These are phyloP conservation scores for Fonsecaea monophora DNA, from an alignment of 2,329 filamentous ascomycete genomes.

Conservation along the genomic window DNA sequence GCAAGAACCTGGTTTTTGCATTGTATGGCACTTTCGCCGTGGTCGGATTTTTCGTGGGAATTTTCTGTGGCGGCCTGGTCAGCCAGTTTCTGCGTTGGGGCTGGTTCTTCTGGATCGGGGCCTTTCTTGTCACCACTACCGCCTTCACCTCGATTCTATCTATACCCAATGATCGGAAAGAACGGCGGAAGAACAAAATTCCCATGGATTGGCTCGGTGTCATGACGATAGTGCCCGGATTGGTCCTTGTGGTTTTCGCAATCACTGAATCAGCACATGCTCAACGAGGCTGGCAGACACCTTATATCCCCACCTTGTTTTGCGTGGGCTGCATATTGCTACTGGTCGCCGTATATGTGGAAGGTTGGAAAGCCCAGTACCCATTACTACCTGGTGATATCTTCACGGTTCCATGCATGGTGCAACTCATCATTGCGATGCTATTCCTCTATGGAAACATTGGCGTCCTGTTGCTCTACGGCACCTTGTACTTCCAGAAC, in stretches of 20 bases:
- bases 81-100: slow-evolving; percentile 64
- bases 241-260: slow-evolving; percentile 75
- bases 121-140: slow-evolving; percentile 59
- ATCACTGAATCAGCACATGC: slow-evolving; percentile 76
- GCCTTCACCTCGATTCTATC: slow-evolving; percentile 54
- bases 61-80: slow-evolving; percentile 68
- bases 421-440: slow-evolving; percentile 64
- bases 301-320: slow-evolving; percentile 72
- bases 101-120: slow-evolving; percentile 74
- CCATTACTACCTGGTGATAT: slow-evolving; percentile 74
- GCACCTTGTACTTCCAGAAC: slow-evolving; percentile 71
- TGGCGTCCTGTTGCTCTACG: slow-evolving; percentile 73
- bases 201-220: slow-evolving; percentile 75
- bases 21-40: slow-evolving; percentile 62
- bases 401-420: slow-evolving; percentile 73
- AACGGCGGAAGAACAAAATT: slow-evolving; percentile 49
- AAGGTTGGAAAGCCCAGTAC: slow-evolving; percentile 71
- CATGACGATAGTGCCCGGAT: slow-evolving; percentile 65
- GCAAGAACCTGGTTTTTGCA: slow-evolving; percentile 72
- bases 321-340: slow-evolving; percentile 68
- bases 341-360: slow-evolving; percentile 68
- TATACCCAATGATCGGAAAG: slow-evolving; percentile 57
- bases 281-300: slow-evolving; percentile 72
- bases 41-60: slow-evolving; percentile 61
- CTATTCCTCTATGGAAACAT: slow-evolving; percentile 73